These are phyloP conservation scores for Leptoxyphium fumago DNA, from an alignment of 2,329 filamentous ascomycete genomes.

Conservation along the genomic window DNA sequence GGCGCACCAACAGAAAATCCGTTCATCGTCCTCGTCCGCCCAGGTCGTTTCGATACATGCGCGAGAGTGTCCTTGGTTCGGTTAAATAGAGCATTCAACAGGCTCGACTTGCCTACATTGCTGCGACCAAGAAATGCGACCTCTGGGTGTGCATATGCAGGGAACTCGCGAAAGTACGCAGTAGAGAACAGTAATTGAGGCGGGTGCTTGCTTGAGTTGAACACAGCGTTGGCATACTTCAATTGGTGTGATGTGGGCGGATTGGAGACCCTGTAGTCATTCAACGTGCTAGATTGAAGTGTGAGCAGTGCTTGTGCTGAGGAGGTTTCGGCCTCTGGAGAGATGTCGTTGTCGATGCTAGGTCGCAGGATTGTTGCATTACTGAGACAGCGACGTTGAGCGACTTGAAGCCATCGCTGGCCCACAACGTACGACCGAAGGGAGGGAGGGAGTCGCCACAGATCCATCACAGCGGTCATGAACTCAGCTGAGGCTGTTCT, in stretches of 20 bases:
- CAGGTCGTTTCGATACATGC: slow-evolving; percentile 43
- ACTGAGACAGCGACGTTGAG: too few relatives aligned
- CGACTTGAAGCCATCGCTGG: not conserved
- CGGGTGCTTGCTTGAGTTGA: slow-evolving; percentile 25
- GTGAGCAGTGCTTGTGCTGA: slow-evolving; percentile 12
- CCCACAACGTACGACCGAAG: slow-evolving; percentile 8
- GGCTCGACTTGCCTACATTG: slow-evolving; percentile 54
- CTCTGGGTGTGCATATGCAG: slow-evolving; percentile 40
- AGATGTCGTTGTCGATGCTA: too few relatives aligned
- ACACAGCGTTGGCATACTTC: slow-evolving; percentile 28
- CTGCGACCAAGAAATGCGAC: slow-evolving; percentile 53
- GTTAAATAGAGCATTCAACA: slow-evolving; percentile 50
- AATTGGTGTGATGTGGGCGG: slow-evolving; percentile 24
- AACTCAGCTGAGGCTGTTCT: too few relatives aligned
- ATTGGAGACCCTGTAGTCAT: slow-evolving; percentile 17
- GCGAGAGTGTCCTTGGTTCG: slow-evolving; percentile 28
- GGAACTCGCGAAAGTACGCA: slow-evolving; percentile 44
- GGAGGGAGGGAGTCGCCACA: slow-evolving; percentile 13
- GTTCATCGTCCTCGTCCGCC: slow-evolving; percentile 51
- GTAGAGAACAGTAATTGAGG: slow-evolving; percentile 46
- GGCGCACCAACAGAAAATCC: slow-evolving; percentile 39
- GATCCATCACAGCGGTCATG: slow-evolving; percentile 8
- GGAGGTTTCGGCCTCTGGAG: not conserved
- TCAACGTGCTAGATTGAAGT: slow-evolving; percentile 15
- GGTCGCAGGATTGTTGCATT: too few relatives aligned